These are phyloP conservation scores for Pyrenophora tritici-repentis DNA, from an alignment of 2,329 filamentous ascomycete genomes.

Conservation along the genomic window DNA sequence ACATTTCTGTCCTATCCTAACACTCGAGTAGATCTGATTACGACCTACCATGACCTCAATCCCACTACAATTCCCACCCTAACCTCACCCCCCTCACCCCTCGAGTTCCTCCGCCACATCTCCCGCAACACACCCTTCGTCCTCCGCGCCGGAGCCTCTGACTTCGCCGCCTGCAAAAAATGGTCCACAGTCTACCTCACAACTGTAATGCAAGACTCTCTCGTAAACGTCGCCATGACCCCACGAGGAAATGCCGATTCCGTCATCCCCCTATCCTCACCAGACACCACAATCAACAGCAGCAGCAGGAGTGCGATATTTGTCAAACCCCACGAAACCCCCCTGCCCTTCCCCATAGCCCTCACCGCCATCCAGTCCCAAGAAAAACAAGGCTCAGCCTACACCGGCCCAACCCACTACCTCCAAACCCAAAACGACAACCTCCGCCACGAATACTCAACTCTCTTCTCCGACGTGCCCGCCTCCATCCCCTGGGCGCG, in stretches of 20 bases:
- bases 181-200: conserved; percentile 69
- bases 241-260: conserved; percentile 66
- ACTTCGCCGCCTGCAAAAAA: conserved; percentile 65
- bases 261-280: conserved; percentile 67
- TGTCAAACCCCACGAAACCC: conserved; percentile 73
- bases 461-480: conserved; percentile 67
- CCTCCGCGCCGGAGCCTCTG: conserved; percentile 63
- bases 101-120: conserved; percentile 81
- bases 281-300: no score
- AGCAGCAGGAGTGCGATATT: conserved; percentile 50
- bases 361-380: conserved; percentile 65
- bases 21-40: conserved; percentile 57
- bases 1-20: not conserved
- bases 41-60: conserved; percentile 76
- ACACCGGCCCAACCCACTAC: conserved; percentile 53
- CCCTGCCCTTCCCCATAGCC: conserved; percentile 66
- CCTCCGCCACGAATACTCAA: conserved; percentile 71
- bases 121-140: conserved; percentile 76
- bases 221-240: conserved; percentile 79
- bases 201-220: conserved; percentile 58
- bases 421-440: conserved; percentile 87
- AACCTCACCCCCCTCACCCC: conserved; percentile 67
- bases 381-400: conserved; percentile 44
- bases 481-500: conserved; percentile 71
- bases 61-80: conserved; percentile 64